Evolutionary conservation across 768 basidiomycete species (phyloP).

Genomic region (Kwoniella sp.): DNA sequence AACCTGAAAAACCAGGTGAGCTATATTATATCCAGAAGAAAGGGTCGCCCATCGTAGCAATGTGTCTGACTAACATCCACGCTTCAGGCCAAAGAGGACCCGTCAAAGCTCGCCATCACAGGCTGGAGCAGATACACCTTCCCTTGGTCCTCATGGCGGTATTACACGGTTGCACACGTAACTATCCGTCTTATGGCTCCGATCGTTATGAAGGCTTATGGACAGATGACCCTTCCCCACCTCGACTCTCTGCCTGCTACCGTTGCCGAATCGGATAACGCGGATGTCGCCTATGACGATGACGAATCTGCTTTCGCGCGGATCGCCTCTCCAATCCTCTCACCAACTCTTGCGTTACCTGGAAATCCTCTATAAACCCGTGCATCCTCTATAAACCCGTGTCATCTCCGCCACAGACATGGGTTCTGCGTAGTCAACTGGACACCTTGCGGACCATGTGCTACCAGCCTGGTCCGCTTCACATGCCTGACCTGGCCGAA

Average conservation of each 20-base stretch:
- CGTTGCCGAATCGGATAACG: not conserved
- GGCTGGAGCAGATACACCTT: conserved; percentile 30
- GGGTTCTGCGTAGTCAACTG: conserved; percentile 29
- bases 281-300: not conserved
- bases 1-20: conserved; percentile 41
- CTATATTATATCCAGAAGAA: too few species aligned
- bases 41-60: too few species aligned
- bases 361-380: not conserved
- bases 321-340: not conserved
- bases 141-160: conserved; percentile 47
- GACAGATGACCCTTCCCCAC: conserved; percentile 2
- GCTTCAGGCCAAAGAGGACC: too few species aligned
- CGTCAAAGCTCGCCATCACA: conserved; percentile 19
- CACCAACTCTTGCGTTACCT: not conserved
- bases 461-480: conserved; percentile 37
- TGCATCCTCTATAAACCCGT: not conserved
- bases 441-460: conserved; percentile 38
- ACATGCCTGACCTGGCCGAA: conserved; percentile 34
- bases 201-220: conserved; percentile 34
- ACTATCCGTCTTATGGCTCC: conserved; percentile 12
- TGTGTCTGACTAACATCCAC: not conserved
- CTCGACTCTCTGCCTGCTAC: not conserved
- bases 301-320: not conserved
- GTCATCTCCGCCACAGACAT: conserved; percentile 16
- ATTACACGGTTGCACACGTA: conserved; percentile 46